These are phyloP conservation scores for Torulaspora maleeae DNA, from an alignment of 805 yeast species.

Conservation along the genomic window DNA sequence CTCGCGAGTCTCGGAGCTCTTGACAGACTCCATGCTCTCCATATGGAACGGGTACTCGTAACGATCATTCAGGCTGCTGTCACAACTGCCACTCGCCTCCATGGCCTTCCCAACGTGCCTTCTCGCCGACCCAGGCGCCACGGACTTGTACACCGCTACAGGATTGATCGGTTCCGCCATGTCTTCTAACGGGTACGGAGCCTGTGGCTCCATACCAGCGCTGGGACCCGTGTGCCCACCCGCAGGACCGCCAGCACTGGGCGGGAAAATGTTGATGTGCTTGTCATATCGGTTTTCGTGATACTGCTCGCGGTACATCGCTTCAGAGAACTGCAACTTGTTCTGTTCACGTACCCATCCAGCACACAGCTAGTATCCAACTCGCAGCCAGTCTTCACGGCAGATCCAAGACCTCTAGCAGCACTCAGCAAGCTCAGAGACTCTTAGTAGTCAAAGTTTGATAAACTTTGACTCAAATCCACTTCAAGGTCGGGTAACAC, in stretches of 20 bases:
- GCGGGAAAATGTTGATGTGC: slow-evolving; percentile 27
- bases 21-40: slow-evolving; percentile 5
- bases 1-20: not conserved
- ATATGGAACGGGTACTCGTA: slow-evolving; percentile 19
- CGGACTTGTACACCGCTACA: slow-evolving; percentile 12
- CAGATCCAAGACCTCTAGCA: not conserved
- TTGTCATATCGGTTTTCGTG: slow-evolving; percentile 20
- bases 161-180: slow-evolving; percentile 17
- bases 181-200: slow-evolving; percentile 25
- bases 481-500: not conserved
- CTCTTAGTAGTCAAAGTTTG: not conserved
- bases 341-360: slow-evolving; percentile 1
- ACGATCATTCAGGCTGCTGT: slow-evolving; percentile 7
- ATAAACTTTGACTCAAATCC: not conserved
- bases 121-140: slow-evolving; percentile 6
- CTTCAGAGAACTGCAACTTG: not conserved
- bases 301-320: slow-evolving; percentile 15
- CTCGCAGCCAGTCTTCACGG: not conserved
- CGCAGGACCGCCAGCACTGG: slow-evolving; percentile 4
- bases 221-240: slow-evolving; percentile 2
- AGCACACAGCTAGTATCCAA: not conserved
- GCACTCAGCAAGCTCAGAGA: not conserved
- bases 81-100: slow-evolving; percentile 1
- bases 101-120: not conserved
- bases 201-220: slow-evolving; percentile 10